These are phyloP conservation scores for Geotrichum aggregatum DNA, from an alignment of 1,139 yeast species.

Conservation along the genomic window DNA sequence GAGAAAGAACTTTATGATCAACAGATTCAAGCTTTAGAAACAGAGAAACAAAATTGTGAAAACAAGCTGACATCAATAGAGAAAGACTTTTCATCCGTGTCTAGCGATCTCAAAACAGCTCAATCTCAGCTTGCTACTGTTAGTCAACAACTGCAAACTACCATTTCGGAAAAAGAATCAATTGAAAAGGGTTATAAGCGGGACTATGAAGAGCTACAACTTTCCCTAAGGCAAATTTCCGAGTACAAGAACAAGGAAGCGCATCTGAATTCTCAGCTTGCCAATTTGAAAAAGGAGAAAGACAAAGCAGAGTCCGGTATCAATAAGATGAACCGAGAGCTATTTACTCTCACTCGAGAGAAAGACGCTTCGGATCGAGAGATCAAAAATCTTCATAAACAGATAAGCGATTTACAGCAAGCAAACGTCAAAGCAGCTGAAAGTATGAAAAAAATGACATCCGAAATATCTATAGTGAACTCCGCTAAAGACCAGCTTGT, in stretches of 20 bases:
- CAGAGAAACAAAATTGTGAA: slow-evolving; percentile 22
- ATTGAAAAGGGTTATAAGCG: slow-evolving; percentile 23
- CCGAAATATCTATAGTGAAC: slow-evolving; percentile 23
- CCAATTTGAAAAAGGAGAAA: slow-evolving; percentile 46
- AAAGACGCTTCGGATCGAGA: slow-evolving; percentile 52
- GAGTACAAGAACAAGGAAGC: slow-evolving; percentile 37
- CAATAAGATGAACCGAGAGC: slow-evolving; percentile 83
- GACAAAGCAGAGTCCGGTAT: slow-evolving; percentile 80
- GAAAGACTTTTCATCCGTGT: slow-evolving; percentile 2
- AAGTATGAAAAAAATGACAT: slow-evolving; percentile 18
- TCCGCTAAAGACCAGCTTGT: slow-evolving; percentile 20
- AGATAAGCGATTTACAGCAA: slow-evolving; percentile 28
- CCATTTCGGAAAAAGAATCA: slow-evolving; percentile 19
- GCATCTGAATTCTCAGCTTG: slow-evolving; percentile 42
- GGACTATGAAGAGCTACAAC: slow-evolving; percentile 22
- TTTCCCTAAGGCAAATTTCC: slow-evolving; percentile 25
- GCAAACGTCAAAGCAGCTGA: slow-evolving; percentile 22
- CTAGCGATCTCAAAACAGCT: slow-evolving; percentile 22
- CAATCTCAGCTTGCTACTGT: slow-evolving; percentile 20
- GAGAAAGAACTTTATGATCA: slow-evolving; percentile 26
- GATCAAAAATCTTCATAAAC: slow-evolving; percentile 35
- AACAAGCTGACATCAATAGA: slow-evolving; percentile 24
- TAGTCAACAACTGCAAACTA: slow-evolving; percentile 19
- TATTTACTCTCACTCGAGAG: slow-evolving; percentile 60
- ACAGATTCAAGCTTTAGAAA: slow-evolving; percentile 24